Evolutionary conservation across 1,139 yeast genomes (phyloP), one percentile per base, ranked within the genome.

Genomic region (Candida sp.): DNA sequence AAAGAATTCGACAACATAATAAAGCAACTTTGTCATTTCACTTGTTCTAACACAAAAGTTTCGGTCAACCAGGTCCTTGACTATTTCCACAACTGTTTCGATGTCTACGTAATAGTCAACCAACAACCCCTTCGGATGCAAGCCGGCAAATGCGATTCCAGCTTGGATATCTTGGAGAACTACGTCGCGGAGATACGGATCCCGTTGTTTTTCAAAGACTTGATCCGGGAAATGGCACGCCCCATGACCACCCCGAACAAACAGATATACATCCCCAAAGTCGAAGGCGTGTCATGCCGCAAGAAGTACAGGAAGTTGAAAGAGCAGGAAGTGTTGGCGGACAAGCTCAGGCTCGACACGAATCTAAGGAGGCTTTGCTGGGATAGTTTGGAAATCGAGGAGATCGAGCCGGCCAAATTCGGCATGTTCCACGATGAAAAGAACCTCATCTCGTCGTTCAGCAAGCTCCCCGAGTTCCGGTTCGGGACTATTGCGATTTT

Each of bases 151-250:
- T 3, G 17, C 3, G 53, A 48, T 34, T 38, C 37, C 7, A 28
- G 35, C 28, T 11, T 44, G 7, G 46, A 31, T 8, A 37, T 32
- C 22, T 50, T 48, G 11, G 49, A 48, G 33, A 35, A 39, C n/a
- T 39, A 28, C 5, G 7, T 50, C 9, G 27, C 30, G 4, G 31
- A 8, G 27, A 48, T 42, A 22, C 42, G 30, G 28, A 37, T 48
- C 5, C 51, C 53, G 3, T 6, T 46, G n/a, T 48, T 42, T 41
- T 44, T 50, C 37, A 50, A 46, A 45, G 53, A 50, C 27, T 26
- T 41, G 25, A 50, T 50, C 39, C 46, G 53, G 32, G 53, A 50
- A 50, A 50, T 50, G 51, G 49, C 53, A 4, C 39, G 50, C 31
- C 53, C 53, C 11, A 50, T 48, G 53, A 45, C 39, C 17, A 31